These are phyloP conservation scores for Solanum hybrid DNA, from an alignment of 305 asterid genomes.

Conservation along the genomic window DNA sequence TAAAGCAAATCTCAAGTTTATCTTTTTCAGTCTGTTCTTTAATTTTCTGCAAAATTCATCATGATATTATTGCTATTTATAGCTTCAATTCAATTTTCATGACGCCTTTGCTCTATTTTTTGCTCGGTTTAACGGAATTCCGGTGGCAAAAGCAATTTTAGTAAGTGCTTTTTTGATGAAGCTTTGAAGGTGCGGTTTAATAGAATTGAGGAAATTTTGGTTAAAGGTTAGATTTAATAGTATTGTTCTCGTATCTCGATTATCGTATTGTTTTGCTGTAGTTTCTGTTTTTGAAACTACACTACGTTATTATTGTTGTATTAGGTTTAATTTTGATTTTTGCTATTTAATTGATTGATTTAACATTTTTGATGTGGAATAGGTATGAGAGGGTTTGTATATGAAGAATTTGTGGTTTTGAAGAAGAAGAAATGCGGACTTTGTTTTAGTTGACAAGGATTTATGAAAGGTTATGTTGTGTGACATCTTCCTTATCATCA, in stretches of 20 bases:
- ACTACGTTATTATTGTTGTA: neutral
- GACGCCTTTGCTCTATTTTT: constrained; percentile 7
- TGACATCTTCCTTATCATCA: constrained; percentile 19
- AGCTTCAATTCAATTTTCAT: neutral
- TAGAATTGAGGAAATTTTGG: neutral
- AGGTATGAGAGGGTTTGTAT: constrained; percentile 12
- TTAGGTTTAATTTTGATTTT: neutral
- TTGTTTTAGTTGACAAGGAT: constrained; percentile 30
- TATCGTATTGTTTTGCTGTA: neutral
- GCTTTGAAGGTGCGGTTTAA: constrained; percentile 5
- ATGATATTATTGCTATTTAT: neutral
- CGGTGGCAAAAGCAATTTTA: neutral
- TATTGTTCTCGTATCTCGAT: neutral
- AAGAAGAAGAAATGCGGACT: constrained; percentile 27
- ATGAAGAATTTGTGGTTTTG: constrained; percentile 19
- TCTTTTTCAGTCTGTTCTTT: neutral
- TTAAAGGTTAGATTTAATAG: constrained; percentile 9
- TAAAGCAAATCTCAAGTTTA: neutral
- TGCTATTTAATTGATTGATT: neutral
- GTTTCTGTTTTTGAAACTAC: neutral
- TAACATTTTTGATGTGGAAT: neutral
- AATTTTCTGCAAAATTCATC: neutral
- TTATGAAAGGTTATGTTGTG: constrained; percentile 24
- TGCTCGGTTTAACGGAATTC: constrained; percentile 1
- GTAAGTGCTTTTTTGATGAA: constrained; percentile 1